These are phyloP conservation scores for Pseudocercospora pini-densiflorae DNA, from an alignment of 2,329 filamentous ascomycete genomes.

Conservation along the genomic window DNA sequence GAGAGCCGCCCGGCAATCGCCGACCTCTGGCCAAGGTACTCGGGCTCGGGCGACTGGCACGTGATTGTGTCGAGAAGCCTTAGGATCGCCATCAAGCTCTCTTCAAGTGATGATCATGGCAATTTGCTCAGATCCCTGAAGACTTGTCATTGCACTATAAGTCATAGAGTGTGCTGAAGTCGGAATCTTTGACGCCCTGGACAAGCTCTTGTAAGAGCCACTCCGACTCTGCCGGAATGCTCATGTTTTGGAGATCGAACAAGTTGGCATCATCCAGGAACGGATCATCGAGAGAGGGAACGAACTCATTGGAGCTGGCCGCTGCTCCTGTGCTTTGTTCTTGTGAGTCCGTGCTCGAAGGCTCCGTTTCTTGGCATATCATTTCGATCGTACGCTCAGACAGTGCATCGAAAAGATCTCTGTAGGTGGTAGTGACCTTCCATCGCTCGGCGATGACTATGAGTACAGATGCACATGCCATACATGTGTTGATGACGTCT, in stretches of 20 bases:
- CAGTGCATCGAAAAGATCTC: slow-evolving; percentile 37
- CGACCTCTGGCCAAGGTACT: too few species aligned
- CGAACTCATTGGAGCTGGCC: background rate
- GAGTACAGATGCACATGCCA: slow-evolving; percentile 43
- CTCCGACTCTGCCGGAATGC: background rate
- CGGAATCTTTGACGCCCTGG: background rate
- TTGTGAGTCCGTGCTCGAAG: background rate
- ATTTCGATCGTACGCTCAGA: slow-evolving; percentile 26
- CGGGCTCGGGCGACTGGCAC: too few species aligned
- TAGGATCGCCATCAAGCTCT: too few species aligned
- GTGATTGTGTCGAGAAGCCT: too few species aligned
- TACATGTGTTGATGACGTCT: slow-evolving; percentile 41
- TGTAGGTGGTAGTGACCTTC: slow-evolving; percentile 40
- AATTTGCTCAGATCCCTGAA: too few species aligned
- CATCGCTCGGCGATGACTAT: slow-evolving; percentile 45
- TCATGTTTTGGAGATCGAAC: background rate
- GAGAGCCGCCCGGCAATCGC: too few species aligned
- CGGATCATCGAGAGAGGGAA: background rate
- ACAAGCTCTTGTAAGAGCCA: background rate
- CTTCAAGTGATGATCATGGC: too few species aligned
- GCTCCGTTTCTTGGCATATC: slow-evolving; percentile 10
- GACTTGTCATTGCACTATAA: background rate
- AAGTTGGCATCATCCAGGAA: background rate
- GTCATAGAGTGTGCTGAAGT: background rate
- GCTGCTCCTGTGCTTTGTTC: background rate